These are phyloP conservation scores for Coniochaeta sp. DNA, from an alignment of 2,329 filamentous ascomycete species.

Conservation along the genomic window DNA sequence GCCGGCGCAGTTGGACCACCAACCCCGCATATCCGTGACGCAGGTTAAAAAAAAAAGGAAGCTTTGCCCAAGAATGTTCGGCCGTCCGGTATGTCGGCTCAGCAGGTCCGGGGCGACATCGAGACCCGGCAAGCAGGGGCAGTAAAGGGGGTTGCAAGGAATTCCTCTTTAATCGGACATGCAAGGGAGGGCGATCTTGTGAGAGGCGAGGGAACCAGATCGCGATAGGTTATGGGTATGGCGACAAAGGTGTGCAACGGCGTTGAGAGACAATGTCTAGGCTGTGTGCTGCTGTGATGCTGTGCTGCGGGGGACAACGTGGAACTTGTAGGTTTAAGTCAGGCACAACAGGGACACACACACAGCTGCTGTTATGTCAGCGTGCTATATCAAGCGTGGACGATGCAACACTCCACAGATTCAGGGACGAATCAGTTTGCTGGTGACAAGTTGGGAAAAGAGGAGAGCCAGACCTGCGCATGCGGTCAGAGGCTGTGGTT, in stretches of 20 bases:
- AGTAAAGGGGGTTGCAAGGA: neutral
- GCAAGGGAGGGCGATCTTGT: neutral
- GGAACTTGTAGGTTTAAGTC: conserved; percentile 2
- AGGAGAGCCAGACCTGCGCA: neutral
- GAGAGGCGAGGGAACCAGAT: neutral
- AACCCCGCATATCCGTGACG: conserved; percentile 4
- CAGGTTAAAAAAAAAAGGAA: too few species aligned
- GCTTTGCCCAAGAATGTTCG: neutral
- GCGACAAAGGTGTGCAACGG: neutral
- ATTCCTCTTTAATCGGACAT: neutral
- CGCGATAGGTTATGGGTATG: neutral
- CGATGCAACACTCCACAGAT: neutral
- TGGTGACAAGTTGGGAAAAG: neutral
- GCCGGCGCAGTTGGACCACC: neutral
- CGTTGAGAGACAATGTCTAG: conserved; percentile 1
- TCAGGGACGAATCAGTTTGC: neutral
- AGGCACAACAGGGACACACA: neutral
- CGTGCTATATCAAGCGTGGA: neutral
- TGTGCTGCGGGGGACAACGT: conserved; percentile 1
- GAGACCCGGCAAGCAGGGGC: neutral
- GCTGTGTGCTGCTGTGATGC: too few species aligned
- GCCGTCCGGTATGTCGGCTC: conserved; percentile 1
- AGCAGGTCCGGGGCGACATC: conserved; percentile 1
- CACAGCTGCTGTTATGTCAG: neutral
- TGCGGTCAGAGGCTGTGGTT: neutral